phyloP scores from a whole-genome alignment of 2,329 filamentous ascomycete species.

The Epichloe aotearoae region DNA sequence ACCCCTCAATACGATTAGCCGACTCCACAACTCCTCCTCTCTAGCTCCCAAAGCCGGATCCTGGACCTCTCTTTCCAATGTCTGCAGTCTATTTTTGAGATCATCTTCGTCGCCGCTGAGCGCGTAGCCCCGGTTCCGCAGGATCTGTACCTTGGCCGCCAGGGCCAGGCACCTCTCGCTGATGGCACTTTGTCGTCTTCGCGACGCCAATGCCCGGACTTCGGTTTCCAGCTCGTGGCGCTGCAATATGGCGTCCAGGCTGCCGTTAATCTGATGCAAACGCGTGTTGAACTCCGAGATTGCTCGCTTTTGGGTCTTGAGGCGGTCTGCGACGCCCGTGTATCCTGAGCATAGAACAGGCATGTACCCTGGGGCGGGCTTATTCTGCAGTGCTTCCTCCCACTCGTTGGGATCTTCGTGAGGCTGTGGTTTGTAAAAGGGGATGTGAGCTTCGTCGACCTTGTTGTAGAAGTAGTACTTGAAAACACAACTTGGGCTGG shows the following conservation, averaged over 20 bases:
- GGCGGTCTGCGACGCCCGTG: slow-evolving; percentile 54
- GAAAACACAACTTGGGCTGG: slow-evolving; percentile 56
- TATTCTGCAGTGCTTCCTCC: slow-evolving; percentile 72
- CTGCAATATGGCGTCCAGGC: slow-evolving; percentile 57
- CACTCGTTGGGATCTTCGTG: slow-evolving; percentile 66
- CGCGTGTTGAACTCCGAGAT: slow-evolving; percentile 57
- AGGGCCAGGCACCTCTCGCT: slow-evolving; percentile 61
- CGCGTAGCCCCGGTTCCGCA: slow-evolving; percentile 70
- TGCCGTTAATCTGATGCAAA: slow-evolving; percentile 68
- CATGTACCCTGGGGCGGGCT: slow-evolving; percentile 63
- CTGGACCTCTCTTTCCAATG: slow-evolving; percentile 54
- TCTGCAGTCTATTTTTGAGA: slow-evolving; percentile 56
- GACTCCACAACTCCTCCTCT: slow-evolving; percentile 76
- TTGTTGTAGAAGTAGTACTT: slow-evolving; percentile 83
- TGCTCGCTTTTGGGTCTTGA: slow-evolving; percentile 58
- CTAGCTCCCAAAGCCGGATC: slow-evolving; percentile 64
- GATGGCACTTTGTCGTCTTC: slow-evolving; percentile 58
- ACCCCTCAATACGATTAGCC: slow-evolving; percentile 61
- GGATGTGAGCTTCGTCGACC: slow-evolving; percentile 59
- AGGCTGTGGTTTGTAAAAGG: slow-evolving; percentile 59
- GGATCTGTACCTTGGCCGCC: slow-evolving; percentile 66
- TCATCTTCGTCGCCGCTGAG: slow-evolving; percentile 70
- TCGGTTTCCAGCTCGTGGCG: slow-evolving; percentile 66
- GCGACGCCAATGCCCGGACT: slow-evolving; percentile 59
- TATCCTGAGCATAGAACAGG: slow-evolving; percentile 68